Base-by-base conservation (phyloP, 768 basidiomycete species). In the Paxillus involutus region DNA sequence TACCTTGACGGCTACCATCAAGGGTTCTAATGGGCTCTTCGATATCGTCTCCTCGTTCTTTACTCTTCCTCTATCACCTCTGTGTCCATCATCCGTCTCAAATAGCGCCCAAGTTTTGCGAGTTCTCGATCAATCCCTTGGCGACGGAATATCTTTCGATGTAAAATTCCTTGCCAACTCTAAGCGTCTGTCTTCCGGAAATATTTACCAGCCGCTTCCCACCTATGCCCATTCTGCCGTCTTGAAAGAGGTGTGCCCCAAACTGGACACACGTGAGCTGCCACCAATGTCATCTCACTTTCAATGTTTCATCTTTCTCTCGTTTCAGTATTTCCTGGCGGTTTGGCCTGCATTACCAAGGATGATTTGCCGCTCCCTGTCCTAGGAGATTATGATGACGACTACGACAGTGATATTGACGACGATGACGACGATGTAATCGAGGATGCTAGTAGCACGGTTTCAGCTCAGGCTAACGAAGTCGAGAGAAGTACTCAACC, bases 391-490 rank as follows among this genome's bases (percentile, higher is more conserved):
- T 55, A 63, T 29, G 56, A 68, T 8, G 59, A 65, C 29, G 58
- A 59, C 5, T 55, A 51, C 36, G 68, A 68, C 39, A 68, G 68
- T 13, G 63, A 70, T 47, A 59, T 48, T 6, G 63, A 66, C 17
- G 61, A 70, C 21, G 65, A 68, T 26, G 26, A 68, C 12, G 60
- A 58, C 3, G 56, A 10, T 8, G 10, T 33, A 8, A 19, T 13
- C 10, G 16, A 49, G 11, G 47, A 42, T 21, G 37, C 14, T 12
- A 8, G n/a, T 39, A 14, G 19, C n/a, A 30, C 30, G 32, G 26
- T n/a, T 36, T 12, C 19, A 14, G 14, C n/a, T 12, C 14, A 6
- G 14, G 43, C 12, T 11, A 9, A 10, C 43, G 24, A 43, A 6
- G 42, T 12, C 42, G 11, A n/a, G 17, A 17, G 10, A 12, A 2